Percentiles rank a stretch among this genome's conserved stretches.
phyloP scores from a whole-genome alignment of 2,329 filamentous ascomycete species.

The Raffaelea albimanens region DNA sequence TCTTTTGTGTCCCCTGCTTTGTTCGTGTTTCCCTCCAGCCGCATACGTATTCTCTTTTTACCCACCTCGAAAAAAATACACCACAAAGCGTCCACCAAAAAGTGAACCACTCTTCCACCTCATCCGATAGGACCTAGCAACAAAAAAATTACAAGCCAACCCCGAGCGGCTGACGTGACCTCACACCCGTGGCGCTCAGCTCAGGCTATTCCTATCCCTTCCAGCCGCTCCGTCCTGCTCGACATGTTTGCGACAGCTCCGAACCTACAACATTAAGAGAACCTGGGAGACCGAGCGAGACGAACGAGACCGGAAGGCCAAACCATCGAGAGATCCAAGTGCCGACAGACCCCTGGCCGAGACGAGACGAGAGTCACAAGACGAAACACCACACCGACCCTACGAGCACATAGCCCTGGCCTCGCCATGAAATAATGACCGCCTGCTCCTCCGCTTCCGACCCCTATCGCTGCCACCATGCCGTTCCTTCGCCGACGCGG shows the following conservation, averaged over 20 bases:
- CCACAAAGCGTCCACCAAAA: too few relatives aligned
- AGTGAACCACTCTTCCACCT: too few relatives aligned
- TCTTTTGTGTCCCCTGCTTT: not conserved
- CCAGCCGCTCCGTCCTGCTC: not conserved
- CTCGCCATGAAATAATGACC: not conserved
- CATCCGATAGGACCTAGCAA: too few relatives aligned
- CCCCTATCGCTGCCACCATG: conserved; percentile 28
- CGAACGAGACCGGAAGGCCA: too few relatives aligned
- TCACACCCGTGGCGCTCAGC: not conserved
- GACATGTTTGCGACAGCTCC: conserved; percentile 1
- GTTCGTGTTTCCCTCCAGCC: not conserved
- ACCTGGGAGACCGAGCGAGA: too few relatives aligned
- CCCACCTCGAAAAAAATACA: not conserved
- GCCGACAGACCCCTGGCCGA: too few relatives aligned
- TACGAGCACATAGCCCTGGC: too few relatives aligned
- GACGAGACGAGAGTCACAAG: too few relatives aligned
- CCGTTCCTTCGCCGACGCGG: conserved; percentile 53
- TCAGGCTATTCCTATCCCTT: not conserved
- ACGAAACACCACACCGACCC: too few relatives aligned
- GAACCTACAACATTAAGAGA: too few relatives aligned
- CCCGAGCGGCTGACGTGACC: not conserved
- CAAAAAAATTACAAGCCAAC: not conserved
- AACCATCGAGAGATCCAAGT: too few relatives aligned
- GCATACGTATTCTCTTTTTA: not conserved
- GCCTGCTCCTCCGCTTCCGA: not conserved